Evolutionary conservation across 306 rosid genomes (phyloP), one percentile per base, ranked within the genome.

Genomic region (Cyamopsis tetragonoloba): DNA sequence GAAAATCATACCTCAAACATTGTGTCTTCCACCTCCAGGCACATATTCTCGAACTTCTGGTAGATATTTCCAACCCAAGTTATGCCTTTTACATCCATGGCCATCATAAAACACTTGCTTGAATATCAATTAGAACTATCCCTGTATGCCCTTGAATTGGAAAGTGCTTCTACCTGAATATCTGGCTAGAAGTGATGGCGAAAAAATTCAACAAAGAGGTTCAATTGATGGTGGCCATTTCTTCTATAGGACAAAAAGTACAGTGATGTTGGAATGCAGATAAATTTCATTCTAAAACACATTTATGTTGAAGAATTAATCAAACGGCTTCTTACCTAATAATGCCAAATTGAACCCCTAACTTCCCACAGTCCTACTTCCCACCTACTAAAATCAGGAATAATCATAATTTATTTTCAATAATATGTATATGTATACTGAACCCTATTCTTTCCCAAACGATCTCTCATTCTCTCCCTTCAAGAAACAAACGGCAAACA

Each of bases 21-120:
- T 43, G 80, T 23, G 47, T 86, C 97, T 75, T 89, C 96, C 46
- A 84, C 90, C 67, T 93, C 98, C 67, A 89, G 69, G 83, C 85
- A 87, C 89, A 88, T 86, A 71, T 83, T 71, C 80, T 88, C 96
- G 35, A 93, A 86, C 70, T 85, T 89, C 74, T 86, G 84, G 61
- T 81, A 89, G 19, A 86, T 61, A 66, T 83, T 69, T 67, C 90
- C 95, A 51, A 84, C 84, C 97, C 95, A 89, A 38, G 87, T 76
- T 75, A 89, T 82, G 60, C 88, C 90, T 71, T 89, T 83, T 44
- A 20, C 78, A 12, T 82, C 96, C 98, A 83, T 89, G 1, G 71
- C 23, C 51, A 68, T 30, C 82, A 54, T 56, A 42, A 58, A 18
- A 69, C 75, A 49, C 58, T 76, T 23, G 64, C 62, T 26, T 53